A percentile compares a stretch with the other conserved stretches of the same genome.
Conservation (phyloP, 345 rosid genomes). For the Corymbia maculata region DNA sequence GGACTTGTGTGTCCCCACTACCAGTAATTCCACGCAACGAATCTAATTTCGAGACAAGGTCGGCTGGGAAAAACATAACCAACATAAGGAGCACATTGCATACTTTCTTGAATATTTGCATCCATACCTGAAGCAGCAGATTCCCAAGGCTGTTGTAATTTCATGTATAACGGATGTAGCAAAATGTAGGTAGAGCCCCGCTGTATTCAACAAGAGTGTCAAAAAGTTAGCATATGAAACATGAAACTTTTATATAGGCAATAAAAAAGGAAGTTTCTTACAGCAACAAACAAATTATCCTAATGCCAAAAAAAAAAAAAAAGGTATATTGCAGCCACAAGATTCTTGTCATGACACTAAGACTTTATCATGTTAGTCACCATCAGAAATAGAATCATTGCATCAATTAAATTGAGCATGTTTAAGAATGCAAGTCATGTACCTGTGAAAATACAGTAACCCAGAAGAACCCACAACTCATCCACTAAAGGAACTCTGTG, state of each 20-base stretch:
- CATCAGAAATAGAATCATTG: not conserved
- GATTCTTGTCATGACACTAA: not conserved
- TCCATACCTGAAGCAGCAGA: slow-evolving; percentile 88
- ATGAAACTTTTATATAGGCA: not conserved
- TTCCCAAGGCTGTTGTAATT: slow-evolving; percentile 89
- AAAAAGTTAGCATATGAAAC: not conserved
- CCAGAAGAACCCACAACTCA: slow-evolving; percentile 91
- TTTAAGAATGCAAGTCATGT: not conserved
- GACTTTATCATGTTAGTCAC: not conserved
- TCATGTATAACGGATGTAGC: slow-evolving; percentile 92
- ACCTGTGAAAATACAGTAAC: slow-evolving; percentile 85
- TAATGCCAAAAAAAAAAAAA: not conserved
- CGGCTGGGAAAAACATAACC: not conserved
- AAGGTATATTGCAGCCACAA: not conserved
- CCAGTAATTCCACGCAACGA: not conserved
- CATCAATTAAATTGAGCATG: not conserved
- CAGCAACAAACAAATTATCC: not conserved
- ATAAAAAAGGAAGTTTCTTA: not conserved
- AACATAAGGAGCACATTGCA: not conserved
- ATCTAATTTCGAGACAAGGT: not conserved
- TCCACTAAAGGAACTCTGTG: slow-evolving; percentile 85
- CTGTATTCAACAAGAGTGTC: slow-evolving; percentile 23
- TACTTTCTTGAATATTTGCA: not conserved
- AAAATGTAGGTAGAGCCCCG: slow-evolving; percentile 67
- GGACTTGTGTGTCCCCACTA: not conserved